Evolutionary conservation across 345 rosid species (phyloP), one percentile per base, ranked within the genome.

Genomic region (Crucihimalaya himalaica): DNA sequence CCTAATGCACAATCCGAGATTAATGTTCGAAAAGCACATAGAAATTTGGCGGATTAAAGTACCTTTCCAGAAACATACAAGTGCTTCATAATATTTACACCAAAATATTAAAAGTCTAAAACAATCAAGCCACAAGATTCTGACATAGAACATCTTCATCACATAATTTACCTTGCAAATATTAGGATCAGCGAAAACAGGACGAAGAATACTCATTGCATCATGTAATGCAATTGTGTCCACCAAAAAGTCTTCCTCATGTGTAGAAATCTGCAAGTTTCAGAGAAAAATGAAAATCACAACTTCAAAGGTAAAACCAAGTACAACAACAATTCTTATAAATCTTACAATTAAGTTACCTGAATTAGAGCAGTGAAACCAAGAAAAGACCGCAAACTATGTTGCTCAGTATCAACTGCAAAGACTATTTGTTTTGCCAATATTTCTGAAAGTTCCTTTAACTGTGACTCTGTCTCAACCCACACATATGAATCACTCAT

Each of bases 321-420:
- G 60, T 39, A 55, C 25, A 61, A 8, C 19, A 3, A 40, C 15
- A 9, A 43, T 34, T 66, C 46, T 66, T 6, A 53, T 7, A 29
- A 7, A 15, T 20, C 6, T 34, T 1, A 43, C 12, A 8, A 32
- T 0, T 1, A 10, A n/a, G 3, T 51, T 57, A 93, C 98, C 96
- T 93, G 98, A 71, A 94, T 67, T 2, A 91, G 72, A 82, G 95
- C 90, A 15, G 97, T 94, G 79, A 94, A 88, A 18, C 98, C 96
- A 19, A 86, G 87, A 83, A 87, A 94, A 0, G 98, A 94, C 3
- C 88, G 81, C 1, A 89, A 68, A 75, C 96, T 86, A 76, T 94
- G 98, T 61, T 94, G 98, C 79, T 94, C 98, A 1, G 97, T 94
- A 81, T 94, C 98, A 46, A 91, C 89, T 23, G 83, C 88, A 68